Base-by-base conservation (phyloP, 176 grass and related monocot genomes). In the barley (Hordeum vulgare) region DNA sequence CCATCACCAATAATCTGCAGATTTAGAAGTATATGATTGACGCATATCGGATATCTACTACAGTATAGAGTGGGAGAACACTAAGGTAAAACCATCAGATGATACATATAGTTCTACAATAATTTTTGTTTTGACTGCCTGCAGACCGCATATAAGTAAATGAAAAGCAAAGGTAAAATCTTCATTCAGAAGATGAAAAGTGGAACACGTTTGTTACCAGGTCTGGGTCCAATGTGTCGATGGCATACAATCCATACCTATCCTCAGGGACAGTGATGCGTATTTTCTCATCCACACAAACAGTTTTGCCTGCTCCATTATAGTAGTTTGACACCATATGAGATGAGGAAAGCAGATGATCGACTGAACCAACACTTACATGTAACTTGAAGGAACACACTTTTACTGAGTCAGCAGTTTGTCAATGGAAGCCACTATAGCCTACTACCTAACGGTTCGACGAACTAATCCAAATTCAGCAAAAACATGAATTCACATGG, bases 161-260 rank as follows among this genome's bases (percentile, higher is more conserved):
- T 58, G 35, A 25, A 80, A 62, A 79, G 66, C n/a, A 80, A 79
- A 26, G 49, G 25, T 27, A 61, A 61, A 89, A n/a, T 26, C 17
- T 67, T 58, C 39, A 84, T 27, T 20, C 9, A 17, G 71, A 45
- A 84, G 28, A 82, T 41, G 45, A 60, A 53, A 82, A 85, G 12
- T 35, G 36, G 53, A 54, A 82, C 20, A 44, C 4, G 57, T 4
- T 3, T 56, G 17, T 79, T 90, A 97, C 95, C 92, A 97, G 73
- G 60, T 97, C 92, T 21, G 92, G 90, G 71, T 97, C 92, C 80
- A 97, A 81, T 37, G 85, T 84, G 60, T 97, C 95, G 75, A 97
- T 97, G 14, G 95, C 95, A 15, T 94, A 93, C 29, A 97, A 61
- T 76, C 95, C 95, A 84, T 91, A 89, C 88, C 90, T 85, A 54